phyloP scores from a whole-genome alignment of 495 filamentous ascomycete species.

The Bacidia rubella region DNA sequence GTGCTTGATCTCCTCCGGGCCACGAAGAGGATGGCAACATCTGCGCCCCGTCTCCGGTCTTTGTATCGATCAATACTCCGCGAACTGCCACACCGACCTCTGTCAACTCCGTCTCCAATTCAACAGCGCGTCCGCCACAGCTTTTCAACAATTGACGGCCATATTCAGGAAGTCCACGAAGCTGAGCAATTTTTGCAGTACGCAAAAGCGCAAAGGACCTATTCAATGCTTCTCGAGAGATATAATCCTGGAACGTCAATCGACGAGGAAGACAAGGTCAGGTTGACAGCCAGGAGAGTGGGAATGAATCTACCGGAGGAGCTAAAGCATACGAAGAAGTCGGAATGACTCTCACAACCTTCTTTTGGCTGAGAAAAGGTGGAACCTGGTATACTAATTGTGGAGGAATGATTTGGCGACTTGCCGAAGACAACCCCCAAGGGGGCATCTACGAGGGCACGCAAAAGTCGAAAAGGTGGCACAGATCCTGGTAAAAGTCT shows the following conservation, averaged over 20 bases:
- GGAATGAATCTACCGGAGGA: conserved; percentile 72
- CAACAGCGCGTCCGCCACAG: conserved; percentile 31
- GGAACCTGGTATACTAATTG: too few species aligned
- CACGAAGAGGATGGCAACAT: conserved; percentile 11
- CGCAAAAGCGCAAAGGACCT: conserved; percentile 66
- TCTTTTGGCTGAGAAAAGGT: too few species aligned
- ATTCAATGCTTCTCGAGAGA: conserved; percentile 64
- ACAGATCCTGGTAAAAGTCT: too few species aligned
- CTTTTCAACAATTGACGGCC: conserved; percentile 38
- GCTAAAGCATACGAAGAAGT: background rate
- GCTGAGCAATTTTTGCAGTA: conserved; percentile 70
- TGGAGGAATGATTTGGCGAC: too few species aligned
- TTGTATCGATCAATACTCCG: conserved; percentile 84
- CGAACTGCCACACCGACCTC: conserved; percentile 63
- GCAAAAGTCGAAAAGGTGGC: too few species aligned
- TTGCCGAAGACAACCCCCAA: too few species aligned
- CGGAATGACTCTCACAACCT: background rate
- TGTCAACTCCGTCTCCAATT: conserved; percentile 35
- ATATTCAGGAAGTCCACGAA: conserved; percentile 33
- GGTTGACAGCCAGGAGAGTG: conserved; percentile 73
- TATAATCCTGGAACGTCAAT: conserved; percentile 86
- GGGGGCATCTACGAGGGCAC: too few species aligned
- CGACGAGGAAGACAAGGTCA: conserved; percentile 71
- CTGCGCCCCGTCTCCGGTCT: conserved; percentile 43
- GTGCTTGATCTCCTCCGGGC: background rate